Conservation (phyloP, 441 rosid genomes). For the Bocquillonia castaneifolia region DNA sequence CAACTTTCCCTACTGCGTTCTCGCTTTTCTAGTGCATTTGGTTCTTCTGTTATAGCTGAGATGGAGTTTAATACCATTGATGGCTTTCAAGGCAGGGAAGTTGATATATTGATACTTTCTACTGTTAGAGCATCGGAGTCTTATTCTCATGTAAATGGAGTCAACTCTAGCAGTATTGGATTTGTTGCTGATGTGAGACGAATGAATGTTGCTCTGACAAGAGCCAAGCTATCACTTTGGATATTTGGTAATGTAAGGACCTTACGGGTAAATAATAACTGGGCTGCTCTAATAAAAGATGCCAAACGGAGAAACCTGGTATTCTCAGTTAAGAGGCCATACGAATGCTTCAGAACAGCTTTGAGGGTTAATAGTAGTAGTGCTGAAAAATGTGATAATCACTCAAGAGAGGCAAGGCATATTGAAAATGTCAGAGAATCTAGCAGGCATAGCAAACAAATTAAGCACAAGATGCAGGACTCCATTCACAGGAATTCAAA, state of each 20-base stretch:
- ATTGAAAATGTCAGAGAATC: constrained; percentile 24
- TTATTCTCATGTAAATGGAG: constrained; percentile 30
- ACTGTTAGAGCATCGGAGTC: constrained; percentile 82
- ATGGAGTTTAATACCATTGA: constrained; percentile 95
- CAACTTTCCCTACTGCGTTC: constrained; percentile 83
- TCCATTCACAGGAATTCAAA: constrained; percentile 28
- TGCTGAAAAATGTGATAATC: constrained; percentile 28
- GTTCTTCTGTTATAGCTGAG: constrained; percentile 63
- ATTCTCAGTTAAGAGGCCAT: constrained; percentile 58
- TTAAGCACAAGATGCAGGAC: constrained; percentile 28
- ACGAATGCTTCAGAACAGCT: constrained; percentile 37
- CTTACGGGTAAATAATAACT: constrained; percentile 59
- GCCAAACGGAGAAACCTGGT: constrained; percentile 73
- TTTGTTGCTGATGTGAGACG: constrained; percentile 93
- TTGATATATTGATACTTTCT: constrained; percentile 83
- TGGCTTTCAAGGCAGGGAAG: constrained; percentile 98
- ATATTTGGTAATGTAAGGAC: constrained; percentile 83
- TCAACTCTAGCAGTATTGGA: constrained; percentile 65
- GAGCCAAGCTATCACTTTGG: constrained; percentile 95
- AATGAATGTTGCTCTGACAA: constrained; percentile 96
- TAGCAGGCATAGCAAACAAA: constrained; percentile 28
- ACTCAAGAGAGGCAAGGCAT: constrained; percentile 27
- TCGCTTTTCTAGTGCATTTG: constrained; percentile 68
- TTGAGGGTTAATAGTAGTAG: constrained; percentile 24
- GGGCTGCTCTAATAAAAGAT: constrained; percentile 90